Evolutionary conservation across 805 yeast genomes (phyloP).

Genomic region (Spathaspora hagerdaliae): DNA sequence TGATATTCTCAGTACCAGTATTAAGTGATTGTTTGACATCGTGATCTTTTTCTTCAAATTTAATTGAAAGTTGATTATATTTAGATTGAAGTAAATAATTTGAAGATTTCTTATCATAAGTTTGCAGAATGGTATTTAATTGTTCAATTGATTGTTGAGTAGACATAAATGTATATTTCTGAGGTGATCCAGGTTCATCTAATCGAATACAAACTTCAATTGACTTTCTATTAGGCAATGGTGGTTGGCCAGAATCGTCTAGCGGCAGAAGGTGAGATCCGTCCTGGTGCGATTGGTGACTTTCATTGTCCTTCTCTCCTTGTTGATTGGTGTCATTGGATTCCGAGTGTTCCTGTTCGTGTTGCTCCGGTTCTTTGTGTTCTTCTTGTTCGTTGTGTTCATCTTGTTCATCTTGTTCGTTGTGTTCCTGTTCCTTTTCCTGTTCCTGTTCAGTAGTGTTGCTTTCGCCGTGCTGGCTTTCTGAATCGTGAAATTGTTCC

Average conservation of each 20-base stretch:
- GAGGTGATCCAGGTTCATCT: conserved; percentile 16
- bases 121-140: conserved; percentile 12
- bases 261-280: background rate
- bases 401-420: background rate
- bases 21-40: conserved; percentile 45
- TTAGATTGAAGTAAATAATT: conserved; percentile 60
- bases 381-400: conserved; percentile 10
- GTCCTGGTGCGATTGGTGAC: background rate
- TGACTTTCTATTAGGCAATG: conserved; percentile 31
- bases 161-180: background rate
- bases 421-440: background rate
- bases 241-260: conserved; percentile 11
- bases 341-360: background rate
- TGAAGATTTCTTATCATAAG: conserved; percentile 16
- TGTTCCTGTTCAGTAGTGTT: too few relatives aligned
- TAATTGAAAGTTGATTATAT: conserved; percentile 51
- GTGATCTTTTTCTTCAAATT: conserved; percentile 45
- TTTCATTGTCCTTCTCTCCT: background rate
- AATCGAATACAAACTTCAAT: conserved; percentile 19
- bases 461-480: too few relatives aligned
- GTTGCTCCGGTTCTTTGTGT: background rate
- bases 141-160: conserved; percentile 6
- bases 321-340: background rate
- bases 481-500: too few relatives aligned
- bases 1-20: conserved; percentile 35